phyloP scores from a whole-genome alignment of 2,329 filamentous ascomycete species.

The Ceratocystiopsis minuta region DNA sequence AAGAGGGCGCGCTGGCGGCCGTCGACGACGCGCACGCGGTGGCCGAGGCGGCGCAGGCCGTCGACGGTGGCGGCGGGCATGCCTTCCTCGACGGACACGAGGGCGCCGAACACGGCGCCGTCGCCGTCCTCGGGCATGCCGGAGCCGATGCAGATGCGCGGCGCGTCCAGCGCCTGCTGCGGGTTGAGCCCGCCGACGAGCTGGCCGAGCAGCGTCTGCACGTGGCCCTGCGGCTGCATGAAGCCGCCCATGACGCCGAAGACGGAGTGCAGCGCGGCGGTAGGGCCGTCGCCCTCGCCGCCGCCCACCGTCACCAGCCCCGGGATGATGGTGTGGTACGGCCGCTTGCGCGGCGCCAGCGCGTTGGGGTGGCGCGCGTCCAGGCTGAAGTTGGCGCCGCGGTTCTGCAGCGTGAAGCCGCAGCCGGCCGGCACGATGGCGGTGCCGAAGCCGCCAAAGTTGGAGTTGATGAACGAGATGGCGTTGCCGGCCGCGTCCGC shows the following conservation, averaged over 20 bases:
- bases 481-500: slow-evolving; percentile 73
- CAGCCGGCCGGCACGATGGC: slow-evolving; percentile 69
- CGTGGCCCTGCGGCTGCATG: slow-evolving; percentile 94
- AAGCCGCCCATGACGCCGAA: slow-evolving; percentile 97
- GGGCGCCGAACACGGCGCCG: slow-evolving; percentile 38
- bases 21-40: slow-evolving; percentile 50
- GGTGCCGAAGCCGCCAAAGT: slow-evolving; percentile 79
- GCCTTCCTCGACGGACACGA: slow-evolving; percentile 68
- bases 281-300: slow-evolving; percentile 33
- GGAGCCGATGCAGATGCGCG: slow-evolving; percentile 72
- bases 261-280: slow-evolving; percentile 61
- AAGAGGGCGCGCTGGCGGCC: slow-evolving; percentile 53
- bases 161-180: slow-evolving; percentile 78
- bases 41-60: slow-evolving; percentile 51
- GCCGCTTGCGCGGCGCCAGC: slow-evolving; percentile 64
- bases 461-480: slow-evolving; percentile 92
- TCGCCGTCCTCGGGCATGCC: slow-evolving; percentile 49
- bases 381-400: slow-evolving; percentile 72
- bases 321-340: slow-evolving; percentile 96
- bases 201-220: slow-evolving; percentile 85
- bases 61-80: slow-evolving; percentile 51
- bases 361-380: slow-evolving; percentile 56
- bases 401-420: slow-evolving; percentile 83
- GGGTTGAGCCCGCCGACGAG: slow-evolving; percentile 64
- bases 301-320: slow-evolving; percentile 50